Evolutionary conservation across 441 rosid genomes (phyloP).

Genomic region (Erodium trifolium): DNA sequence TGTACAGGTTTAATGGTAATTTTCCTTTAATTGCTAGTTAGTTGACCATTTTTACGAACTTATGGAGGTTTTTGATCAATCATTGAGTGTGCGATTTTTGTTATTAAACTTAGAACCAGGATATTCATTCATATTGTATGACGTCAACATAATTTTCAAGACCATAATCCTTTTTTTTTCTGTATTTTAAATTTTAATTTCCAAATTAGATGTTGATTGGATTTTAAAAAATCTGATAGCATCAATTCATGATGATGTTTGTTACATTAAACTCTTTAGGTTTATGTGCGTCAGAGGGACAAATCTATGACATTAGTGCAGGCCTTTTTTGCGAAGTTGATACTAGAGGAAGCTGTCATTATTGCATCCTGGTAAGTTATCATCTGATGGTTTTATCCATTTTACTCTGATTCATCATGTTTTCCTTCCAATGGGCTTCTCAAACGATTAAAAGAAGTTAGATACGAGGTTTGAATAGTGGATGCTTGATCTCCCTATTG

Average conservation of each 20-base stretch:
- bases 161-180: background rate
- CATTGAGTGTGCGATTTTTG: background rate
- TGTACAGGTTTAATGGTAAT: background rate
- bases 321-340: too few species aligned
- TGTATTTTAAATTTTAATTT: background rate
- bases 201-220: background rate
- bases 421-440: slow-evolving; percentile 5
- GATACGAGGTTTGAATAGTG: background rate
- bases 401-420: background rate
- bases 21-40: background rate
- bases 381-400: background rate
- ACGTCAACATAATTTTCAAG: background rate
- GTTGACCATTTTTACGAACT: background rate
- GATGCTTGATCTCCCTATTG: slow-evolving; percentile 1
- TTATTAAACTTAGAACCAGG: background rate
- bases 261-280: background rate
- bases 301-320: background rate
- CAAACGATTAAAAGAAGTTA: background rate
- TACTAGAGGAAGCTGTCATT: background rate
- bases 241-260: background rate
- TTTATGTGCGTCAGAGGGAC: slow-evolving; percentile 1
- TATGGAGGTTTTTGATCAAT: background rate
- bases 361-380: background rate
- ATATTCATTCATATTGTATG: background rate
- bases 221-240: background rate